phyloP scores from a whole-genome alignment of 2,329 filamentous ascomycete genomes.

The Colletotrichum phormii region DNA sequence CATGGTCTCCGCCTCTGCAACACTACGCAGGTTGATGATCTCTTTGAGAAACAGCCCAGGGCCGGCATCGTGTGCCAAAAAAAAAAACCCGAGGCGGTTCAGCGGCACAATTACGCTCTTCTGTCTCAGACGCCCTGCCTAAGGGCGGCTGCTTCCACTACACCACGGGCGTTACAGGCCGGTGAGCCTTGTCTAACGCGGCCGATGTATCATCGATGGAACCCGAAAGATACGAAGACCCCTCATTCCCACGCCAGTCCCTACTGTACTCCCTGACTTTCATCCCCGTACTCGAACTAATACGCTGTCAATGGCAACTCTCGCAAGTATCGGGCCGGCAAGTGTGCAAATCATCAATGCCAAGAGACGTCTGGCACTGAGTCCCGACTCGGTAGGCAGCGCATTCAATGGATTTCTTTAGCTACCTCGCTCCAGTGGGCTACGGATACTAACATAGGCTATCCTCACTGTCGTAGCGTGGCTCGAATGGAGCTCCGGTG shows the following conservation, averaged over 20 bases:
- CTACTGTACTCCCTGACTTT: not conserved
- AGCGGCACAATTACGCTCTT: not conserved
- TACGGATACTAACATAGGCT: not conserved
- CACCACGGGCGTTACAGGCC: not conserved
- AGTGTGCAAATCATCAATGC: constrained; percentile 16
- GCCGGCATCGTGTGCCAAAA: constrained; percentile 2
- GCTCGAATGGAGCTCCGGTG: not conserved
- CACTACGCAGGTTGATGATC: not conserved
- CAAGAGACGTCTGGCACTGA: constrained; percentile 6
- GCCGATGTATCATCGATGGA: constrained; percentile 10
- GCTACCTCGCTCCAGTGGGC: not conserved
- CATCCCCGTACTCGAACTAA: not conserved
- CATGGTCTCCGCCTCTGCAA: constrained; percentile 9
- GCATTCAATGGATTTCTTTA: not conserved
- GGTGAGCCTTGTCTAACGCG: not conserved
- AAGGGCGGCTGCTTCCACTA: not conserved
- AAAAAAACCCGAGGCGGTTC: constrained; percentile 24
- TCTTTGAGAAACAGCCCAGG: not conserved
- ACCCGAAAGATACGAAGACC: constrained; percentile 8
- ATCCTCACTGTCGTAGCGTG: not conserved
- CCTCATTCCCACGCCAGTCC: not conserved
- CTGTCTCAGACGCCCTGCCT: constrained; percentile 7
- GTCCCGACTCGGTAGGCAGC: constrained; percentile 16
- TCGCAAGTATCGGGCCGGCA: constrained; percentile 8
- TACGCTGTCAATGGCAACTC: not conserved